Percentiles rank a stretch among this genome's conserved stretches.
Evolutionary conservation across 75 land plant genomes (phyloP).

Genomic region (Pinus taeda): DNA sequence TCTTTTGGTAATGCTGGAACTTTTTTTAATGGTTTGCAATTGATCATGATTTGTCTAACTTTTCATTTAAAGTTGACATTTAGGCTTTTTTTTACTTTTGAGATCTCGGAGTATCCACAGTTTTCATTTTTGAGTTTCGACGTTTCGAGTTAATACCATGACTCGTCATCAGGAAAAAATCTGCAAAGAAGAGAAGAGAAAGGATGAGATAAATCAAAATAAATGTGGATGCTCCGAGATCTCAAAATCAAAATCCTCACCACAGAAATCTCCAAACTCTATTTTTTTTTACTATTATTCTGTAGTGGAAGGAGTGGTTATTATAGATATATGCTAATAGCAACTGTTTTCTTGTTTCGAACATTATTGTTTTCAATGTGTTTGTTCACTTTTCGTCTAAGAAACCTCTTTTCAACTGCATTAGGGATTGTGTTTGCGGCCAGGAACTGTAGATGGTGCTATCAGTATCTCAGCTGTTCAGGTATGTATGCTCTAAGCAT

Average conservation of each 20-base stretch:
- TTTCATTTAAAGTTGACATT: neutral
- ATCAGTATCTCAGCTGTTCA: conserved; percentile 53
- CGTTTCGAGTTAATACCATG: too few relatives aligned
- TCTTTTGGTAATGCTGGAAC: neutral
- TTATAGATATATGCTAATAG: neutral
- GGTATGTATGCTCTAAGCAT: conserved; percentile 3
- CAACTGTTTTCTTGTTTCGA: neutral
- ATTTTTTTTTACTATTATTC: neutral
- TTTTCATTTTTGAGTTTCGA: too few relatives aligned
- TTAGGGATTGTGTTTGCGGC: conserved; percentile 36
- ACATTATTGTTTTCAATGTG: neutral
- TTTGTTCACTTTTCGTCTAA: neutral
- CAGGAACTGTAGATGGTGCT: conserved; percentile 41
- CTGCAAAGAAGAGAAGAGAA: too few relatives aligned
- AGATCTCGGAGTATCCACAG: too few relatives aligned
- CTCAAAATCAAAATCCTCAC: too few relatives aligned
- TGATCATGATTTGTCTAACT: too few relatives aligned
- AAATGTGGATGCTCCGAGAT: too few relatives aligned
- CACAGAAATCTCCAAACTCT: too few relatives aligned
- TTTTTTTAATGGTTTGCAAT: neutral
- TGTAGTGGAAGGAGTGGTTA: neutral
- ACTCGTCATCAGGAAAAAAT: too few relatives aligned
- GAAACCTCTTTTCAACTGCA: neutral
- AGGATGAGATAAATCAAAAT: too few relatives aligned
- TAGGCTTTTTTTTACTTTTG: too few relatives aligned